Percentiles rank a stretch among this genome's conserved stretches.
phyloP scores from a whole-genome alignment of 306 rosid species.

The Citrullus amarus region DNA sequence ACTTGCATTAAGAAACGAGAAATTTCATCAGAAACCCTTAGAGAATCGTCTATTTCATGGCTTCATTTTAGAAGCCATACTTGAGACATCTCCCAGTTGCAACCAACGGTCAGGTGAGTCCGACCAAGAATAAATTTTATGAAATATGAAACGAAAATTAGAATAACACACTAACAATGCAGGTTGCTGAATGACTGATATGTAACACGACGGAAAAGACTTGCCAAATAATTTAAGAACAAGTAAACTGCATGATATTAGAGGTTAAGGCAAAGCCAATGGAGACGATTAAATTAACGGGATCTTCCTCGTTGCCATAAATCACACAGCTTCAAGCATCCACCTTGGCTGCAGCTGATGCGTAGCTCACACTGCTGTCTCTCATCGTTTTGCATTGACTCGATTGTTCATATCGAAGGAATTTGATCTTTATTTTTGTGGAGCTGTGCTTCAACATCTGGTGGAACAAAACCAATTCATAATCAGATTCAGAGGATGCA shows the following conservation, averaged over 20 bases:
- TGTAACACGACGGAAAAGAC: not conserved
- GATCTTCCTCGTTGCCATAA: not conserved
- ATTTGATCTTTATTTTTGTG: slow-evolving; percentile 53
- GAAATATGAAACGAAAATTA: not conserved
- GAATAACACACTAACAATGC: not conserved
- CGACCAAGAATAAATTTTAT: not conserved
- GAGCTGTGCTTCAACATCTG: slow-evolving; percentile 79
- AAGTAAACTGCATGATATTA: not conserved
- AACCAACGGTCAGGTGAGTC: not conserved
- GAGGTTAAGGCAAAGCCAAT: not conserved
- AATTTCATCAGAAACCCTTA: not conserved
- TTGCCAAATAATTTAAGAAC: not conserved
- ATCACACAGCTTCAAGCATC: slow-evolving; percentile 38
- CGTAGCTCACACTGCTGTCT: slow-evolving; percentile 97
- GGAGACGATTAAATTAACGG: not conserved
- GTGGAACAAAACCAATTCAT: not conserved
- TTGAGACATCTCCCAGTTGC: not conserved
- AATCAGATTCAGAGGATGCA: not conserved
- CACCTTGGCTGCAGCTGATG: slow-evolving; percentile 85
- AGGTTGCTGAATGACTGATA: not conserved
- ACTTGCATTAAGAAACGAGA: not conserved
- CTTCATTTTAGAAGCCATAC: not conserved
- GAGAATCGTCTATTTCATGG: not conserved
- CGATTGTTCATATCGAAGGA: slow-evolving; percentile 88
- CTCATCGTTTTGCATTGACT: slow-evolving; percentile 65